Evolutionary conservation across 257 asterid genomes (phyloP), one percentile per base, ranked within the genome.

Genomic region (Paulownia fortunei): DNA sequence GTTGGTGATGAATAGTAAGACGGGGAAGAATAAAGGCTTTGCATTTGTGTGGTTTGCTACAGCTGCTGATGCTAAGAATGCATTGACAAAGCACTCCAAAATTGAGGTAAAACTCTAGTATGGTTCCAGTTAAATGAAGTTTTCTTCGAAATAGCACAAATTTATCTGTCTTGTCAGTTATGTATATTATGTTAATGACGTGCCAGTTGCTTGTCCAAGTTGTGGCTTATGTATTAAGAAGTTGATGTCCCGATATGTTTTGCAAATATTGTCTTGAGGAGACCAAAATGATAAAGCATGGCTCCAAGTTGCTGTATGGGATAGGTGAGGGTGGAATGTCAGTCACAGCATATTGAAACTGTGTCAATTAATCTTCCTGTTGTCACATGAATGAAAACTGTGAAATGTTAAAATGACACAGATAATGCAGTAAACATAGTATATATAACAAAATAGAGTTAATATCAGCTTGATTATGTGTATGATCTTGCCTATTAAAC

Each of bases 41-140:
- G 94, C 94, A 8, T 87, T 89, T 65, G 73, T 89, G 68, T 74
- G 81, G 19, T 89, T 78, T 81, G 87, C 86, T 73, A 84, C 85
- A 21, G 90, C 90, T 16, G 82, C 83, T 72, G 89, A 84, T 79
- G 90, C 90, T 18, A 86, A 79, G 68, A 84, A 77, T 62, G 92
- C 92, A 51, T 84, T 89, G 70, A 41, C 67, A 52, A 89, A 72
- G 56, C 84, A 81, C 72, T 69, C 88, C 72, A 72, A 80, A 62
- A 84, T 82, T 78, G 85, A 86, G 88, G 94, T 89, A 87, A 75
- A 65, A 26, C 5, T 23, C 75, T 74, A 66, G 34, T 70, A 32
- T 54, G 36, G 18, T 68, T 72, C 52, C 58, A 55, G 61, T 83
- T 47, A 44, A 8, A 56, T 55, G 8, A 11, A 39, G 13, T 19